Conservation (phyloP, 148 eudicot species). For the Gaultheria prostrata region DNA sequence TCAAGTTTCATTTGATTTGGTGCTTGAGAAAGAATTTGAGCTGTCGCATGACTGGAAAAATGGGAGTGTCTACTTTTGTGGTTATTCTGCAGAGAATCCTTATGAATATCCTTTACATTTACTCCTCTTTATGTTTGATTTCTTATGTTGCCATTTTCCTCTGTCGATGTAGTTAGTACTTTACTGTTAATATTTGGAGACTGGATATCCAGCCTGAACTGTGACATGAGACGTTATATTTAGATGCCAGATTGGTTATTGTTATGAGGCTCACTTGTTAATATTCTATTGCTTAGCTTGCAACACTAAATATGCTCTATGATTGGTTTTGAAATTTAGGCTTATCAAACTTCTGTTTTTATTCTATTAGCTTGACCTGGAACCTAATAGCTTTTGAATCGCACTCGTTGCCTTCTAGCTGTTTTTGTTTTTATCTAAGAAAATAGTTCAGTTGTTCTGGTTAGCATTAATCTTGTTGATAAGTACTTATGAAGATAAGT, state of each 20-base stretch:
- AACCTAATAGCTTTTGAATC: neutral
- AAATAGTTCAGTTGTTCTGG: neutral
- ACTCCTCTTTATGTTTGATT: neutral
- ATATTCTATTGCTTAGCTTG: neutral
- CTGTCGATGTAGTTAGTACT: neutral
- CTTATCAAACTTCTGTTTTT: neutral
- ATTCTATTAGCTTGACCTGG: neutral
- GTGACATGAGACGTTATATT: neutral
- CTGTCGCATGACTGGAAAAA: conserved; percentile 78
- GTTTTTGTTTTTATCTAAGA: neutral
- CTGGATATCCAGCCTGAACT: neutral
- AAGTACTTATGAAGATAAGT: neutral
- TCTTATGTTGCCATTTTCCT: neutral
- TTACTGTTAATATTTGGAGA: neutral
- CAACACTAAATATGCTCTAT: neutral
- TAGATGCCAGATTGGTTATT: neutral
- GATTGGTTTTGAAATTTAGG: neutral
- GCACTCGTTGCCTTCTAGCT: neutral
- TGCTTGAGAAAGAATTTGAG: conserved; percentile 70
- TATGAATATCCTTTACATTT: conserved; percentile 41
- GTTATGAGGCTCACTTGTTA: neutral
- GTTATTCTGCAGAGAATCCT: conserved; percentile 46
- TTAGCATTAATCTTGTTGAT: neutral
- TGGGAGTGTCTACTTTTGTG: conserved; percentile 70
- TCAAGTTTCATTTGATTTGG: conserved; percentile 71